A percentile compares a stretch with the other conserved stretches of the same genome.
Conservation (phyloP, 148 eudicot genomes). For the Heliamphora exappendiculata region DNA sequence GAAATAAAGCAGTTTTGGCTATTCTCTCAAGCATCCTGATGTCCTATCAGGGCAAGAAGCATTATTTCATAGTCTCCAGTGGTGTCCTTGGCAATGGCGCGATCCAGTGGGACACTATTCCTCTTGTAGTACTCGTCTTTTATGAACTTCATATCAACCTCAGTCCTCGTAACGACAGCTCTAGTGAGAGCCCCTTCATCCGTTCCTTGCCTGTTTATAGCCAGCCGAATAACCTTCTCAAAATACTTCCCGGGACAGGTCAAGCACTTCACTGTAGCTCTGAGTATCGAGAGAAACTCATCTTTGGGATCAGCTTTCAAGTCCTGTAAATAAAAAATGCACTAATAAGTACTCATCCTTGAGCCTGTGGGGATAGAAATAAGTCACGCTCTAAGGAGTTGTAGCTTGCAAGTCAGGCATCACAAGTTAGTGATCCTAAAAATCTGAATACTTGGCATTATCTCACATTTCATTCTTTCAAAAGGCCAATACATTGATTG, state of each 20-base stretch:
- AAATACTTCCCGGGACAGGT: conserved; percentile 39
- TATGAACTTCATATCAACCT: conserved; percentile 39
- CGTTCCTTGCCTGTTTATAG: conserved; percentile 37
- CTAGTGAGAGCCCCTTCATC: conserved; percentile 46
- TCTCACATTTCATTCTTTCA: background rate
- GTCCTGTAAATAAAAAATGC: conserved; percentile 21
- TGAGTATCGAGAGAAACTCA: conserved; percentile 35
- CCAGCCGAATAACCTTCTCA: conserved; percentile 28
- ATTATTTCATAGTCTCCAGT: conserved; percentile 18
- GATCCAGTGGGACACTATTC: conserved; percentile 14
- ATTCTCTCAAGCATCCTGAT: conserved; percentile 9
- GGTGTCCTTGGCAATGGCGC: conserved; percentile 21
- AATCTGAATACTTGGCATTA: background rate
- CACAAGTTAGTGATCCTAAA: too few relatives aligned
- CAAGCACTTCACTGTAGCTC: conserved; percentile 41
- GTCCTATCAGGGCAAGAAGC: conserved; percentile 15
- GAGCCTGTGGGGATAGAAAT: background rate
- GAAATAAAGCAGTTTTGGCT: background rate
- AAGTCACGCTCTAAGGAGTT: too few relatives aligned
- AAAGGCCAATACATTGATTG: background rate
- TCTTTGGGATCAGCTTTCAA: conserved; percentile 26
- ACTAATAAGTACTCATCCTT: background rate
- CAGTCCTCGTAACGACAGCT: conserved; percentile 44
- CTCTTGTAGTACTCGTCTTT: conserved; percentile 12
- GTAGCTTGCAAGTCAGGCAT: too few relatives aligned